Conservation (phyloP, 1,284 basidiomycete species). For the Moesziomyces sp. region DNA sequence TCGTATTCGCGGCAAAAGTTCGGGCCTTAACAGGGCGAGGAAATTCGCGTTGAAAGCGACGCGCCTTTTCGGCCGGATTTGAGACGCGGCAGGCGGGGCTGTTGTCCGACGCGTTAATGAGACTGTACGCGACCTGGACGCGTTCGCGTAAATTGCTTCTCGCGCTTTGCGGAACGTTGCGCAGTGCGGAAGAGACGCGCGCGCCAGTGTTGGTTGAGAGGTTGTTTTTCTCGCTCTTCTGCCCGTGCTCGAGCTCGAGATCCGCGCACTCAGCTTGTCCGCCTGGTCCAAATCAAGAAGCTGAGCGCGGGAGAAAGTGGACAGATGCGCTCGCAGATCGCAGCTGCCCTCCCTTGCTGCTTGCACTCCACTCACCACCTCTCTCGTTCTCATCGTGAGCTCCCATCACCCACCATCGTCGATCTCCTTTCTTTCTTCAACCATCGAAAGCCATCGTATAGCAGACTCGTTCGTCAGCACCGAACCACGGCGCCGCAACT, state of each 20-base stretch:
- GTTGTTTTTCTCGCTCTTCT: constrained; percentile 13
- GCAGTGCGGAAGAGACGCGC: neutral
- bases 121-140: constrained; percentile 11
- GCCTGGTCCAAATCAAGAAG: neutral
- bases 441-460: neutral
- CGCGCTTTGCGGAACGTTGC: neutral
- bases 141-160: constrained; percentile 28
- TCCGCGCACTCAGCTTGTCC: too few species aligned
- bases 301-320: neutral
- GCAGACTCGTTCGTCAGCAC: neutral
- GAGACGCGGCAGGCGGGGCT: too few species aligned
- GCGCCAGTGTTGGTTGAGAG: constrained; percentile 9
- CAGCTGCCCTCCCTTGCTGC: neutral
- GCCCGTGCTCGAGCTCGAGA: neutral
- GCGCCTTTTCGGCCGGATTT: neutral
- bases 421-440: neutral
- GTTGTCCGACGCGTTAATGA: constrained; percentile 32
- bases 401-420: too few species aligned
- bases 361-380: neutral
- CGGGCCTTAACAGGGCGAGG: too few species aligned
- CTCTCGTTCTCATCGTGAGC: neutral
- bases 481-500: neutral
- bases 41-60: too few species aligned
- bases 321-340: neutral
- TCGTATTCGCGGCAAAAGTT: too few species aligned